A percentile compares a stretch with the other conserved stretches of the same genome.
phyloP scores from a whole-genome alignment of 305 asterid species.

The Plantago rigida region DNA sequence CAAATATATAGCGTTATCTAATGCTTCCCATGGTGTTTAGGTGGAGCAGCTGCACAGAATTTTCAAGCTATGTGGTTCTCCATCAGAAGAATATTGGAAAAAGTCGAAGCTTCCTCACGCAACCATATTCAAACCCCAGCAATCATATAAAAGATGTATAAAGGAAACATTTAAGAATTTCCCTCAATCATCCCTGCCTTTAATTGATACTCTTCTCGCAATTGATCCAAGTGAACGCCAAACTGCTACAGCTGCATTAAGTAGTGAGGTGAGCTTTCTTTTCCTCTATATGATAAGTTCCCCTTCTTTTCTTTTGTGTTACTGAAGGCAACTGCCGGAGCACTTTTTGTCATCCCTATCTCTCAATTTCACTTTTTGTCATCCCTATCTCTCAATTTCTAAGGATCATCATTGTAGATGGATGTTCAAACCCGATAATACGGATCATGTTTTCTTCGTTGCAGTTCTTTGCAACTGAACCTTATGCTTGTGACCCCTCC shows the following conservation, averaged over 20 bases:
- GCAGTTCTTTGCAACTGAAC: constrained; percentile 69
- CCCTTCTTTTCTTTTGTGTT: too few species aligned
- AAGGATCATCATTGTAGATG: constrained; percentile 1
- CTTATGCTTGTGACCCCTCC: constrained; percentile 79
- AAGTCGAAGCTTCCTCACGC: constrained; percentile 83
- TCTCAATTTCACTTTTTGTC: too few species aligned
- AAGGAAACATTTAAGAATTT: constrained; percentile 62
- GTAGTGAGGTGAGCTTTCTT: constrained; percentile 60
- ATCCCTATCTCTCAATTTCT: neutral
- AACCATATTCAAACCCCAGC: constrained; percentile 84
- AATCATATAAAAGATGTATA: constrained; percentile 68
- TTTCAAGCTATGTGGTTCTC: constrained; percentile 90
- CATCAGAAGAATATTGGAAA: constrained; percentile 81
- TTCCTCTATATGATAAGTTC: neutral
- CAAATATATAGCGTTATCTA: neutral
- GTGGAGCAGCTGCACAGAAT: constrained; percentile 91
- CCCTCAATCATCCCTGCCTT: constrained; percentile 62
- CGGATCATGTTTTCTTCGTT: constrained; percentile 14
- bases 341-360: too few species aligned
- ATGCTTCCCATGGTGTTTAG: constrained; percentile 29
- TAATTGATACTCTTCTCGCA: constrained; percentile 70
- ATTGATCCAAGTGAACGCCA: constrained; percentile 75
- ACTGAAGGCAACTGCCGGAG: neutral
- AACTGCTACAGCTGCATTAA: constrained; percentile 65
- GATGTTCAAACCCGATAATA: constrained; percentile 2